phyloP scores from a whole-genome alignment of 768 basidiomycete species.

The Hydnum rufescens region DNA sequence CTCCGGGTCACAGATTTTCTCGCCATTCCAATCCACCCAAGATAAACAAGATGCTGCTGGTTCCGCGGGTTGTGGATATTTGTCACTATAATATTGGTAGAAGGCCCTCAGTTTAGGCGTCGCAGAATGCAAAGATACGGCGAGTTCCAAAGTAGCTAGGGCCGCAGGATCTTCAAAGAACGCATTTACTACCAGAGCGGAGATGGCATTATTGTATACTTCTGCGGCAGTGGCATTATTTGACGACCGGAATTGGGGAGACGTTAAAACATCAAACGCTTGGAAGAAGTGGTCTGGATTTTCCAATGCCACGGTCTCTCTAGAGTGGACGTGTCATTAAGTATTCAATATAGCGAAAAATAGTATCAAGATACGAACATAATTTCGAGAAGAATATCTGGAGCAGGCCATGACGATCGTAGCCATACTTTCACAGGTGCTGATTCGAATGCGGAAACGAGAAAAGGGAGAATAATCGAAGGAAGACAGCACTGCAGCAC shows the following conservation, averaged over 20 bases:
- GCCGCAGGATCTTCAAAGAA: constrained; percentile 31
- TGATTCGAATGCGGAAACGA: constrained; percentile 1
- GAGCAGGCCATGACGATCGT: constrained; percentile 45
- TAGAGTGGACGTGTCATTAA: constrained; percentile 17
- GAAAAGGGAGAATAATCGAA: too few species aligned
- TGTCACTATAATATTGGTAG: constrained; percentile 44
- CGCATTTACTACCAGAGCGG: constrained; percentile 28
- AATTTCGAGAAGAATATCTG: constrained; percentile 42
- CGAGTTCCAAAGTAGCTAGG: constrained; percentile 41
- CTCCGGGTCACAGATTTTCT: constrained; percentile 31
- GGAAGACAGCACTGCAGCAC: too few species aligned
- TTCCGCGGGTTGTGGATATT: constrained; percentile 12
- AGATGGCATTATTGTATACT: constrained; percentile 33
- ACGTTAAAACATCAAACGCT: constrained; percentile 42
- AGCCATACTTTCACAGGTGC: constrained; percentile 42
- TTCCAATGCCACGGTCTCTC: constrained; percentile 66
- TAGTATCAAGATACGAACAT: constrained; percentile 26
- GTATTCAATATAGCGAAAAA: neutral
- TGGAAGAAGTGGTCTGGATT: constrained; percentile 57
- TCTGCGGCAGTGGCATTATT: constrained; percentile 27
- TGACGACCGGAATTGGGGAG: constrained; percentile 20
- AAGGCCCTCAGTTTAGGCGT: constrained; percentile 71
- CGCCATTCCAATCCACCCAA: constrained; percentile 76
- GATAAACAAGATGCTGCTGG: constrained; percentile 29
- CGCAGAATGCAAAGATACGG: constrained; percentile 56